A percentile compares a stretch with the other conserved stretches of the same genome.
phyloP scores from a whole-genome alignment of 495 filamentous ascomycete species.

The Podospora pseudocomata region DNA sequence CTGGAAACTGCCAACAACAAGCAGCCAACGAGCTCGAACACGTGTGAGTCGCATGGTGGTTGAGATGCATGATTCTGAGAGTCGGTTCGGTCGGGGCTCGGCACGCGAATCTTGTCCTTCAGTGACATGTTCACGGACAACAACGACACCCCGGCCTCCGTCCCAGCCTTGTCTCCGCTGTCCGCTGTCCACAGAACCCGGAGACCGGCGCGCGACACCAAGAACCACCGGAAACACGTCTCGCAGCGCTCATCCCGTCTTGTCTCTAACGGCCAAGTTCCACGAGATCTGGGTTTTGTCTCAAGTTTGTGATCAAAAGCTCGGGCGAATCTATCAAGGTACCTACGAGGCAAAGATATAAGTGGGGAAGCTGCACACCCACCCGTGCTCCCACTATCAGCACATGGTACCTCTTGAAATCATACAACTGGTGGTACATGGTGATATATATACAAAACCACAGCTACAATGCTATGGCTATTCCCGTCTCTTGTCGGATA shows the following conservation, averaged over 20 bases:
- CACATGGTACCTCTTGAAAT: neutral
- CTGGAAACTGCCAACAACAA: neutral
- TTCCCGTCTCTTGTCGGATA: conserved; percentile 1
- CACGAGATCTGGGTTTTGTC: neutral
- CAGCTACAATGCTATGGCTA: conserved; percentile 10
- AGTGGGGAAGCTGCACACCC: neutral
- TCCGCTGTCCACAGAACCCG: neutral
- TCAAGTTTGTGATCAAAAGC: neutral
- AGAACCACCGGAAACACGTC: neutral
- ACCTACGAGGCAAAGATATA: neutral
- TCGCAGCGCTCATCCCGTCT: neutral
- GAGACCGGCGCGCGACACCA: neutral
- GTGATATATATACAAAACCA: conserved; percentile 9
- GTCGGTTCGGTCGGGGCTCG: neutral
- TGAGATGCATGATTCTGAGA: neutral
- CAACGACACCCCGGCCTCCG: neutral
- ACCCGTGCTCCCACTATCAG: neutral
- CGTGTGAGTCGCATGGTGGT: neutral
- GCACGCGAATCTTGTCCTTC: neutral
- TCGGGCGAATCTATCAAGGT: neutral
- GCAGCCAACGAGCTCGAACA: neutral
- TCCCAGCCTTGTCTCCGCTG: neutral
- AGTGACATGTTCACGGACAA: neutral
- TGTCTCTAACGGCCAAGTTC: neutral
- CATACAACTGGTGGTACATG: neutral